A percentile compares a stretch with the other conserved stretches of the same genome.
These are phyloP conservation scores for Wallacemonas collosoma DNA, from an alignment of 208 protist species.

Conservation along the genomic window DNA sequence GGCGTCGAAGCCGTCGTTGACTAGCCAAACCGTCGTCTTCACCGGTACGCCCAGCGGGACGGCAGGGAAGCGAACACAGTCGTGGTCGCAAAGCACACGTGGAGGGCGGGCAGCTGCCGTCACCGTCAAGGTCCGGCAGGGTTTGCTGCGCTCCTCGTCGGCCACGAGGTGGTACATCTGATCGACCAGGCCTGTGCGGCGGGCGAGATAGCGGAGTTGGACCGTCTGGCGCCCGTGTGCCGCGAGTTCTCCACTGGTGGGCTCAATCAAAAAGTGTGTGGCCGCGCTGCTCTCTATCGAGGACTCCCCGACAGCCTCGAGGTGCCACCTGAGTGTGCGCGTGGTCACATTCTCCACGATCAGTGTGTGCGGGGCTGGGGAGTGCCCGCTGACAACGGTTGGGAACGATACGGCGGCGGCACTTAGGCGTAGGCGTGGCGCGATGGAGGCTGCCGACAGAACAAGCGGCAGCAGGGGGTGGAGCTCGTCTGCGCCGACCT, in stretches of 20 bases:
- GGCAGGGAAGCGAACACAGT: conserved; percentile 82
- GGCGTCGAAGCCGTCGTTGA: conserved; percentile 94
- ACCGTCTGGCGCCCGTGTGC: conserved; percentile 52
- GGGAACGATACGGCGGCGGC: conserved; percentile 44
- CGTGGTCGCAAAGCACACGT: conserved; percentile 71
- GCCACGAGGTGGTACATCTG: conserved; percentile 55
- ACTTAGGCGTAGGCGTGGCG: conserved; percentile 41
- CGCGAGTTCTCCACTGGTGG: conserved; percentile 49
- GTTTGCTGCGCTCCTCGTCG: conserved; percentile 37
- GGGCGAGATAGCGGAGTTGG: conserved; percentile 76
- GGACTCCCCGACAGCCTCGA: conserved; percentile 16
- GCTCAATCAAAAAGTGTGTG: conserved; percentile 63
- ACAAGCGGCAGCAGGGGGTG: conserved; percentile 72
- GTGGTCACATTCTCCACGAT: conserved; percentile 48
- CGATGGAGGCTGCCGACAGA: conserved; percentile 39
- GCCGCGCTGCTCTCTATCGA: no score
- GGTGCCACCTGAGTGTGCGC: conserved; percentile 23
- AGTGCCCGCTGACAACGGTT: conserved; percentile 51
- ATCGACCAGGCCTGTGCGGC: conserved; percentile 28
- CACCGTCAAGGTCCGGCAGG: conserved; percentile 63
- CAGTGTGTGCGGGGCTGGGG: conserved; percentile 43
- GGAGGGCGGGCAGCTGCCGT: conserved; percentile 74
- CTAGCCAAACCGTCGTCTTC: conserved; percentile 69
- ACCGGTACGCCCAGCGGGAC: conserved; percentile 84
- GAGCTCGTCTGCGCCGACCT: conserved; percentile 69